Evolutionary conservation across 768 basidiomycete genomes (phyloP), one percentile per base, ranked within the genome.

Genomic region (Mycena albidolilacea): DNA sequence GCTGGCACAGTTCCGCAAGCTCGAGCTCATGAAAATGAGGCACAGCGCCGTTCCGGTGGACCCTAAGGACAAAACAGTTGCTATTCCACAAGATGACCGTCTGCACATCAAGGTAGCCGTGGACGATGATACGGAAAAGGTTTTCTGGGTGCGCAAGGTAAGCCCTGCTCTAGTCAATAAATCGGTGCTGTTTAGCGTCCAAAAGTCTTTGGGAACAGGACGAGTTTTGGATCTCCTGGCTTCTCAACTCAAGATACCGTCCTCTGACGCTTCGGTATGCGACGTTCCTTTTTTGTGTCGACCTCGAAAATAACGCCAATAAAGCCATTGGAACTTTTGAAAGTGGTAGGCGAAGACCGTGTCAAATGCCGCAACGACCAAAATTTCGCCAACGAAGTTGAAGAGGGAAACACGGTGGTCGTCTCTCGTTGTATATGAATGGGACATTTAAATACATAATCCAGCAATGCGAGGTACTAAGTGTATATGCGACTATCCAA

Each of bases 101-200:
- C 75, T 93, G 52, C 88, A 93, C 78, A 76, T 94, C 43, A 88
- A 83, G 48, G 87, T 91, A 7, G 73, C 75, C 5, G 72, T 75
- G 2, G 81, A 79, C 21, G 78, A 82, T 64, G 65, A 76, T 1
- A 77, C 77, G 17, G 87, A 90, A 77, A 84, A 83, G 63, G 77
- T 86, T 8, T 87, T 94, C 61, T 96, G 95, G 95, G 88, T 93
- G 67, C 84, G 86, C 61, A 95, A 93, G 88, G 94, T 93, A 77
- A 74, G 81, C 39, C 30, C 3, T 23, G 7, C 10, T n/a, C 30
- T 30, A 30, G 30, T 37, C 41, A 23, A 46, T 76, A n/a, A 19
- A 39, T 69, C 54, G 44, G 5, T 50, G 6, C 12, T 44, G 6
- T 54, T 43, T 30, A 55, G 48, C 61, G 48, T 62, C 35, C 43